Percentiles rank a stretch among this genome's conserved stretches.
These are phyloP conservation scores for Pichia pseudocactophila DNA, from an alignment of 805 yeast species.

Conservation along the genomic window DNA sequence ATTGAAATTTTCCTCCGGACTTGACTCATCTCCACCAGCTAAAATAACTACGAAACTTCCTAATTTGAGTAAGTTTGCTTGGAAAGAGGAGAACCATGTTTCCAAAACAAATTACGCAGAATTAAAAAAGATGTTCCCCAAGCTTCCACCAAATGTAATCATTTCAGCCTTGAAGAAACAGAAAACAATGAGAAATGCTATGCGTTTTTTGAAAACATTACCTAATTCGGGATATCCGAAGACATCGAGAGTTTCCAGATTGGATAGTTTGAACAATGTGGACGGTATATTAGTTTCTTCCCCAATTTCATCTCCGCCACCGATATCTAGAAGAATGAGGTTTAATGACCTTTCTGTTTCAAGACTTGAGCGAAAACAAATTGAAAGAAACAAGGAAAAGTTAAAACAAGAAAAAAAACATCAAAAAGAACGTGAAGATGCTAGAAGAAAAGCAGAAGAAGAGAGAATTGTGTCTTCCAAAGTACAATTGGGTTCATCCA, in stretches of 20 bases:
- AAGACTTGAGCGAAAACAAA: neutral
- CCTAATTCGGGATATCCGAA: constrained; percentile 9
- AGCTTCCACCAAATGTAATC: constrained; percentile 23
- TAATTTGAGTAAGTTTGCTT: constrained; percentile 36
- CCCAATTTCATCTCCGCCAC: constrained; percentile 11
- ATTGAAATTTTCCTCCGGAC: constrained; percentile 9
- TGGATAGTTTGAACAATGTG: constrained; percentile 6
- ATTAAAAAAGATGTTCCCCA: constrained; percentile 27
- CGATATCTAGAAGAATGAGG: constrained; percentile 1
- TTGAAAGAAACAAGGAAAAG: neutral
- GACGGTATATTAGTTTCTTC: constrained; percentile 10
- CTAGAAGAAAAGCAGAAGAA: constrained; percentile 12
- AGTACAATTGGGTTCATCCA: constrained; percentile 15
- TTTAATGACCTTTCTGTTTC: constrained; percentile 8
- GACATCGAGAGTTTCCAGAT: neutral
- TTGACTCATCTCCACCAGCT: constrained; percentile 20
- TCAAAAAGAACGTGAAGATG: constrained; percentile 1
- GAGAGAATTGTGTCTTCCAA: constrained; percentile 23
- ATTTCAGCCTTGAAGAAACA: constrained; percentile 24
- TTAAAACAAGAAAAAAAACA: too few relatives aligned
- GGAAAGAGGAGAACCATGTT: constrained; percentile 10
- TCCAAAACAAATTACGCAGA: constrained; percentile 20
- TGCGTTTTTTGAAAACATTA: constrained; percentile 20
- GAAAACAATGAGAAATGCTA: constrained; percentile 26
- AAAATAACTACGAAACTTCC: constrained; percentile 21